Evolutionary conservation across 805 yeast genomes (phyloP).

Genomic region (Pichia rugopelliculosa): DNA sequence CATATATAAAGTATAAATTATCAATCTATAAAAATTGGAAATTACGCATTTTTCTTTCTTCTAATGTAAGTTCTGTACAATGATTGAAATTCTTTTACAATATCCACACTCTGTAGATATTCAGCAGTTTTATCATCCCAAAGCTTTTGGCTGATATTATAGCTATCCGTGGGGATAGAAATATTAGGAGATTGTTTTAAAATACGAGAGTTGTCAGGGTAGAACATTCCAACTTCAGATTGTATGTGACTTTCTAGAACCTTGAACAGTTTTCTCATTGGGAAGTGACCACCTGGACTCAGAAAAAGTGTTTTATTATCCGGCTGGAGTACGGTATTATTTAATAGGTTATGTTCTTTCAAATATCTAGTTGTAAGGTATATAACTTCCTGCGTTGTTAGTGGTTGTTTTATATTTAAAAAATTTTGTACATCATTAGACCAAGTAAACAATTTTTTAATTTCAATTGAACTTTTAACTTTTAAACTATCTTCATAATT

Average conservation of each 20-base stretch:
- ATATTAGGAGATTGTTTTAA: background rate
- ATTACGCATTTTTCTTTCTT: background rate
- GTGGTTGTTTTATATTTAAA: slow-evolving; percentile 19
- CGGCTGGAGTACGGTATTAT: background rate
- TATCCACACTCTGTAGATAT: background rate
- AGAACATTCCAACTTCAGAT: background rate
- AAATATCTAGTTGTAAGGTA: slow-evolving; percentile 67
- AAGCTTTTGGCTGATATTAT: background rate
- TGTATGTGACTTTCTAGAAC: background rate
- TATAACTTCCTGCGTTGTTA: slow-evolving; percentile 66
- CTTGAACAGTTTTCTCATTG: background rate
- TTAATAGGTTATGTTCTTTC: slow-evolving; percentile 47
- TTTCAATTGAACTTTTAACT: background rate
- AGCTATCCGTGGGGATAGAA: background rate
- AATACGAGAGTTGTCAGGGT: background rate
- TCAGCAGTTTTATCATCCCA: background rate
- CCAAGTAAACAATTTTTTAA: background rate
- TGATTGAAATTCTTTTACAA: background rate
- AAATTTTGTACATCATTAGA: background rate
- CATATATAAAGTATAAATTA: too few species aligned
- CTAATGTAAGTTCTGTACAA: background rate
- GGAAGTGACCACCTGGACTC: background rate
- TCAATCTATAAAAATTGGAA: background rate
- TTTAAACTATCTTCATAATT: background rate
- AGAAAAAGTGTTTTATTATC: background rate